Conservation (phyloP, 2,329 filamentous ascomycete genomes). For the Dactylellina cionopaga region DNA sequence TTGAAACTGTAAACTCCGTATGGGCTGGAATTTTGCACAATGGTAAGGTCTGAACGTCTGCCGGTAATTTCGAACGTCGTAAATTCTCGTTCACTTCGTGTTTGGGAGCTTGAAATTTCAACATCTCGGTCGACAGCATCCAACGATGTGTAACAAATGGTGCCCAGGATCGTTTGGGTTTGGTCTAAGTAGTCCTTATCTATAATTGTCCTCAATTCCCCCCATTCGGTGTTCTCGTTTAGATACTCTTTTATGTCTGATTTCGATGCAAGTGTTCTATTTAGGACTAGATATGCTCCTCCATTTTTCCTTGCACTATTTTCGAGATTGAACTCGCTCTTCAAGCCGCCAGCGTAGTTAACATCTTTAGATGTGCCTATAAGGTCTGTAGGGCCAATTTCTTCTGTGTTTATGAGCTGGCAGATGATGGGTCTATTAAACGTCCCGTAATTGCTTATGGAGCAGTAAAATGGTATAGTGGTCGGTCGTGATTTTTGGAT, state of each 20-base stretch:
- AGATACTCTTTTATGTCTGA: not conserved
- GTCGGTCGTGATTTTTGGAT: not conserved
- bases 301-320: not conserved
- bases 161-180: not conserved
- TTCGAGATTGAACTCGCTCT: slow-evolving; percentile 10
- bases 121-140: slow-evolving; percentile 22
- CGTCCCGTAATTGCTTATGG: not conserved
- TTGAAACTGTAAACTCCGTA: too few species aligned
- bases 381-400: too few species aligned
- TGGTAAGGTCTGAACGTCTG: not conserved
- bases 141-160: slow-evolving; percentile 8
- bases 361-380: too few species aligned
- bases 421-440: not conserved
- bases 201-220: not conserved
- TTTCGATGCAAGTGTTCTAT: not conserved
- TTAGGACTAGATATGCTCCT: slow-evolving; percentile 4
- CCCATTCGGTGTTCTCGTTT: not conserved
- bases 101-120: slow-evolving; percentile 2
- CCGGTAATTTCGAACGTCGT: not conserved
- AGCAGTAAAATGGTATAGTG: not conserved
- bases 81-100: not conserved
- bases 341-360: slow-evolving; percentile 11
- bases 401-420: not conserved
- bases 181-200: not conserved
- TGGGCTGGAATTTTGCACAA: not conserved